Evolutionary conservation across 345 rosid species (phyloP).

Genomic region (Kernera saxatilis): DNA sequence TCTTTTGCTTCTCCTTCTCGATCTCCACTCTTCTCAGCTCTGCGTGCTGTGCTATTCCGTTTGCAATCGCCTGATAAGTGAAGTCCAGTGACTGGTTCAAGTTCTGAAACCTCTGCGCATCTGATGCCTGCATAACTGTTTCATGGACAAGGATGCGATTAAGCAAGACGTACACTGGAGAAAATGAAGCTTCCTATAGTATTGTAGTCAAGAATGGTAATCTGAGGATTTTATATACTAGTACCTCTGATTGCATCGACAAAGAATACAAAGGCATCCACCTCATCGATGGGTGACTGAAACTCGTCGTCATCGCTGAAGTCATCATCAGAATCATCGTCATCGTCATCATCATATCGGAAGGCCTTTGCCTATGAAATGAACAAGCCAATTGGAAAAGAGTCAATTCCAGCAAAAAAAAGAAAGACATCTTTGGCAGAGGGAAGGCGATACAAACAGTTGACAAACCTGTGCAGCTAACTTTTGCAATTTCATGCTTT

Average conservation of each 20-base stretch:
- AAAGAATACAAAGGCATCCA: slow-evolving; percentile 92
- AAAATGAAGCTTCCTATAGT: not conserved
- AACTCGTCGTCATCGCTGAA: slow-evolving; percentile 89
- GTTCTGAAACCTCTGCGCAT: slow-evolving; percentile 76
- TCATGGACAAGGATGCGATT: not conserved
- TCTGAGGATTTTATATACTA: not conserved
- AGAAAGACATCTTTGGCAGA: not conserved
- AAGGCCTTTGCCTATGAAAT: slow-evolving; percentile 57
- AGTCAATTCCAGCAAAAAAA: not conserved
- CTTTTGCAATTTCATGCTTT: slow-evolving; percentile 67
- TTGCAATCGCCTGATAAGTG: slow-evolving; percentile 82
- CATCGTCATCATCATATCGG: slow-evolving; percentile 54
- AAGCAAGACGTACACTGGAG: not conserved
- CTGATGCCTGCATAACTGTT: slow-evolving; percentile 70
- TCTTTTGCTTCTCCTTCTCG: slow-evolving; percentile 83
- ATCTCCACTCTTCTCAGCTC: slow-evolving; percentile 88
- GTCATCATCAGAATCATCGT: slow-evolving; percentile 77
- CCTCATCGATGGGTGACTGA: slow-evolving; percentile 95
- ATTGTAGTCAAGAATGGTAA: not conserved
- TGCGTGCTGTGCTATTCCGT: slow-evolving; percentile 88
- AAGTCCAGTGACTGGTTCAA: slow-evolving; percentile 78
- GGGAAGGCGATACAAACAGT: not conserved
- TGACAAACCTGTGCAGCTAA: slow-evolving; percentile 81
- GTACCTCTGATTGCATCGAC: slow-evolving; percentile 86
- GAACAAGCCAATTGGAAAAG: not conserved